A percentile compares a stretch with the other conserved stretches of the same genome.
These are phyloP conservation scores for Rosellinia necatrix DNA, from an alignment of 2,329 filamentous ascomycete species.

Conservation along the genomic window DNA sequence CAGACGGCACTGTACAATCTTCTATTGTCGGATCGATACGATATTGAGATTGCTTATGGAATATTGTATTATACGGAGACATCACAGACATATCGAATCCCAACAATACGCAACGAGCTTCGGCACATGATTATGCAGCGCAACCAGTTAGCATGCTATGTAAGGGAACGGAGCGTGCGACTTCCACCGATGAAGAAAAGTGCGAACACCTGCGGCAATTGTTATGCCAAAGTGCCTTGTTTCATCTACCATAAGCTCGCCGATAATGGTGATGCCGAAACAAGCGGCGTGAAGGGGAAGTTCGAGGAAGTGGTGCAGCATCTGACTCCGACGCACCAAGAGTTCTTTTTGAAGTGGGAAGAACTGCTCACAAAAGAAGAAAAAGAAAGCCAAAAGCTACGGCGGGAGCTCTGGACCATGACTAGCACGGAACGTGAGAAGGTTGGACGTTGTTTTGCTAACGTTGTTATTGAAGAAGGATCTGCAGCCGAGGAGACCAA, in stretches of 20 bases:
- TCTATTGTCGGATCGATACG: conserved; percentile 89
- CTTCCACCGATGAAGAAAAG: conserved; percentile 86
- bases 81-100: conserved; percentile 82
- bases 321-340: conserved; percentile 72
- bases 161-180: conserved; percentile 77
- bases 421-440: conserved; percentile 85
- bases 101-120: conserved; percentile 83
- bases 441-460: conserved; percentile 85
- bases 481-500: conserved; percentile 71
- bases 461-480: conserved; percentile 81
- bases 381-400: conserved; percentile 82
- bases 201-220: conserved; percentile 79
- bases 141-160: conserved; percentile 84
- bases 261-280: conserved; percentile 80
- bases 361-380: conserved; percentile 91
- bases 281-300: conserved; percentile 77
- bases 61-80: conserved; percentile 95
- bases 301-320: conserved; percentile 83
- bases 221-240: conserved; percentile 88
- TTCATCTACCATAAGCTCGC: conserved; percentile 92
- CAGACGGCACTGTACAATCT: conserved; percentile 96
- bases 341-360: conserved; percentile 96
- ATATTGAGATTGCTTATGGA: conserved; percentile 87
- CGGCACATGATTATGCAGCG: conserved; percentile 97
- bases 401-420: conserved; percentile 96